Percentiles rank a stretch among this genome's conserved stretches.
phyloP scores from a whole-genome alignment of 768 basidiomycete genomes.

The Clathrus columnatus region DNA sequence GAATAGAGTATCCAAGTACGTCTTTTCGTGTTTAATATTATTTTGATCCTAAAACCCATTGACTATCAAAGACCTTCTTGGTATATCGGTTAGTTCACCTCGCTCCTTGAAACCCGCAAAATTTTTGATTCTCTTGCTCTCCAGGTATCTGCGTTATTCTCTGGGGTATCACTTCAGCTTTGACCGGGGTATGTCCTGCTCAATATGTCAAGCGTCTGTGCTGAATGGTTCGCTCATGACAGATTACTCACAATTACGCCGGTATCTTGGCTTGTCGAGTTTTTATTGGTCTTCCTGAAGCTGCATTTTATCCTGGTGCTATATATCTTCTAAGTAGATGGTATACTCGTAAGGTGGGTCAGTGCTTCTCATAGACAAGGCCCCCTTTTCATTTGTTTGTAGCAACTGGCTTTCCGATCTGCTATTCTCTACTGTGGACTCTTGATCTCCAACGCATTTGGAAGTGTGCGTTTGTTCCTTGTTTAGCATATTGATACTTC shows the following conservation, averaged over 20 bases:
- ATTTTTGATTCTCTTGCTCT: not conserved
- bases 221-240: not conserved
- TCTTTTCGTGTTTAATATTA: not conserved
- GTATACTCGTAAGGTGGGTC: slow-evolving; percentile 28
- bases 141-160: slow-evolving; percentile 37
- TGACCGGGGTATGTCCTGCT: slow-evolving; percentile 46
- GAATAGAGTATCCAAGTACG: slow-evolving; percentile 44
- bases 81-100: slow-evolving; percentile 37
- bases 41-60: not conserved
- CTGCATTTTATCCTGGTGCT: slow-evolving; percentile 56
- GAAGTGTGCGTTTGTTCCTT: slow-evolving; percentile 35
- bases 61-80: slow-evolving; percentile 39
- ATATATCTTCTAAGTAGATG: slow-evolving; percentile 31
- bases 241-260: slow-evolving; percentile 47
- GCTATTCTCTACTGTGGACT: slow-evolving; percentile 53
- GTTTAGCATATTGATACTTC: not conserved
- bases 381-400: slow-evolving; percentile 39
- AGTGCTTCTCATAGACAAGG: slow-evolving; percentile 9
- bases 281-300: slow-evolving; percentile 57
- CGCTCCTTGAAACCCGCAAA: not conserved
- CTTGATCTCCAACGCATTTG: slow-evolving; percentile 59
- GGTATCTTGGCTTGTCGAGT: slow-evolving; percentile 50
- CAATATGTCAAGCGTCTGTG: not conserved
- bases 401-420: slow-evolving; percentile 61
- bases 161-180: slow-evolving; percentile 55